phyloP scores from a whole-genome alignment of 2,329 filamentous ascomycete species.

The Conoideocrella luteorostrata region DNA sequence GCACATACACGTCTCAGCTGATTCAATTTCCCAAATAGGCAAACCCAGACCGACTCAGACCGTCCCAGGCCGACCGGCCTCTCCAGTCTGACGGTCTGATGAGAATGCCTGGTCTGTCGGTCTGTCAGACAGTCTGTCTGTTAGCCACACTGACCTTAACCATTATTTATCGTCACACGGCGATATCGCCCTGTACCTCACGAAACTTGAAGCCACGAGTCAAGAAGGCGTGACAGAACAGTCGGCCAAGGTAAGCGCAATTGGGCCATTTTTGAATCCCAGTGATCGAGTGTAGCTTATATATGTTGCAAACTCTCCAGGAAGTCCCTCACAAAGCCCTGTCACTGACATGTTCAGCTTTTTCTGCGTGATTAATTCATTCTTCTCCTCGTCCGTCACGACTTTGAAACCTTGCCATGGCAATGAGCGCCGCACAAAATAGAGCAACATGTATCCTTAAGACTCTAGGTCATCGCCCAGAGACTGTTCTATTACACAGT shows the following conservation, averaged over 20 bases:
- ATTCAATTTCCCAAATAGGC: no score
- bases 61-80: no score
- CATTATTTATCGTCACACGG: no score
- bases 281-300: neutral
- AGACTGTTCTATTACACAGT: neutral
- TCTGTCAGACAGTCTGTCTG: no score
- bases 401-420: neutral
- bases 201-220: neutral
- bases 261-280: neutral
- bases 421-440: neutral
- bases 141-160: no score
- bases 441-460: neutral
- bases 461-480: neutral
- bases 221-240: neutral
- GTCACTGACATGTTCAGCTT: neutral
- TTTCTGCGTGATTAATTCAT: neutral
- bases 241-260: neutral
- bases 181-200: no score
- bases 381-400: neutral
- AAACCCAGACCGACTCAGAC: no score
- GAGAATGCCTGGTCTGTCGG: no score
- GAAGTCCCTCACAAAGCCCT: neutral
- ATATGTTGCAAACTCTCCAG: neutral
- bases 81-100: no score
- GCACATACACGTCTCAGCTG: no score